Evolutionary conservation across 768 basidiomycete genomes (phyloP).

Genomic region (Naematelia aurantialba): DNA sequence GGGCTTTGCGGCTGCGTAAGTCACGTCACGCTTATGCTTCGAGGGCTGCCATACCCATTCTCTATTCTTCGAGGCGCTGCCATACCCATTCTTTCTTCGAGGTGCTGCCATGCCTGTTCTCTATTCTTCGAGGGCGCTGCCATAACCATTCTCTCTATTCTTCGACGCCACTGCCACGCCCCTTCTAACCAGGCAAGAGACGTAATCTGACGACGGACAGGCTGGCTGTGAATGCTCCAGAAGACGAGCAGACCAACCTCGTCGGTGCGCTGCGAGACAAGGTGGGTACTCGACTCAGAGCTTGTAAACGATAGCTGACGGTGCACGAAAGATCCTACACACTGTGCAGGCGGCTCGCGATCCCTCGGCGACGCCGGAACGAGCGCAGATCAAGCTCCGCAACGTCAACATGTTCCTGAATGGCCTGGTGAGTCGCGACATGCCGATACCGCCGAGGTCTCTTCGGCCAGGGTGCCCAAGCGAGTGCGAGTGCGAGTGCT

Average conservation of each 20-base stretch:
- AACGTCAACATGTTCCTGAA: slow-evolving; percentile 77
- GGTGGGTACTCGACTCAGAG: slow-evolving; percentile 53
- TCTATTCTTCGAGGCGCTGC: slow-evolving; percentile 63
- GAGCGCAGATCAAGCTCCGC: slow-evolving; percentile 68
- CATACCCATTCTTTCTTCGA: too few relatives aligned
- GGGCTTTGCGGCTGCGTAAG: slow-evolving; percentile 48
- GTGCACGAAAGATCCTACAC: slow-evolving; percentile 57
- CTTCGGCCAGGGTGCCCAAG: too few relatives aligned
- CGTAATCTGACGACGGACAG: slow-evolving; percentile 52
- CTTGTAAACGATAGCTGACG: slow-evolving; percentile 5
- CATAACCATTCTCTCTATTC: too few relatives aligned
- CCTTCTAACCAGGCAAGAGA: too few relatives aligned
- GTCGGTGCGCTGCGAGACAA: slow-evolving; percentile 85
- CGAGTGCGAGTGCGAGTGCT: not conserved
- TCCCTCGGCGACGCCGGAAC: slow-evolving; percentile 65
- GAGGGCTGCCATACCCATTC: too few relatives aligned
- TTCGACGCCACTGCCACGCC: too few relatives aligned
- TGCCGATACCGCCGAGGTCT: too few relatives aligned
- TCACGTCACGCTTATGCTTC: too few relatives aligned
- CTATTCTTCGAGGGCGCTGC: too few relatives aligned
- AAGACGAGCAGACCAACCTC: slow-evolving; percentile 82
- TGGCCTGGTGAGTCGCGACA: slow-evolving; percentile 40
- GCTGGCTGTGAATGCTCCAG: slow-evolving; percentile 70
- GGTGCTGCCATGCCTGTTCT: too few relatives aligned
- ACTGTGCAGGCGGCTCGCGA: slow-evolving; percentile 76